Conservation (phyloP, 2,329 filamentous ascomycete genomes). For the Cercospora sp. region DNA sequence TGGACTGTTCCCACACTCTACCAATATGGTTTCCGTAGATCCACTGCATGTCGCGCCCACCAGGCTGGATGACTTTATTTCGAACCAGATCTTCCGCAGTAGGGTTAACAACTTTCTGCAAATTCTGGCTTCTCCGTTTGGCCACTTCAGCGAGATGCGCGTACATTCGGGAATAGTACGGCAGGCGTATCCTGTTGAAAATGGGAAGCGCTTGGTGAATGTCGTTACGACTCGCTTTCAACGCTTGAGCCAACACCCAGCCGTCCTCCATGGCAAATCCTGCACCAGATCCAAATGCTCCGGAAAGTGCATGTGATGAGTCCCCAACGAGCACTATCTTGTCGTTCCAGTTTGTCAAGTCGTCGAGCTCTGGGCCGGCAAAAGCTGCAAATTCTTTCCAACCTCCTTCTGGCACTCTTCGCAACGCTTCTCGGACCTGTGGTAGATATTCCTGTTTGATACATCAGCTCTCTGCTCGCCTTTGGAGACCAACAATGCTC, state of each 20-base stretch:
- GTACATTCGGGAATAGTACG: slow-evolving; percentile 47
- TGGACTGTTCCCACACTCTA: slow-evolving; percentile 20
- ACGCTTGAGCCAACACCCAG: slow-evolving; percentile 46
- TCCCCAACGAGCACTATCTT: slow-evolving; percentile 56
- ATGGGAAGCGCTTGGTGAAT: slow-evolving; percentile 38
- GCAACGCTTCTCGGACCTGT: slow-evolving; percentile 43
- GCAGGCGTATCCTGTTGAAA: slow-evolving; percentile 44
- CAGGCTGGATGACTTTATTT: slow-evolving; percentile 19
- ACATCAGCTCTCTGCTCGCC: slow-evolving; percentile 30
- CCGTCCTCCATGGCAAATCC: slow-evolving; percentile 51
- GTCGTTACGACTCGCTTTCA: slow-evolving; percentile 19
- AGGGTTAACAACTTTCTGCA: slow-evolving; percentile 34
- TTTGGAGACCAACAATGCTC: background rate
- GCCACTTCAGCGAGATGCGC: slow-evolving; percentile 32
- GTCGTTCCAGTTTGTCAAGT: slow-evolving; percentile 43
- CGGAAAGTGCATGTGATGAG: slow-evolving; percentile 50
- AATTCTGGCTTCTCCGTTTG: slow-evolving; percentile 29
- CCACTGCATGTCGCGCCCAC: slow-evolving; percentile 41
- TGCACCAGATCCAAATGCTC: slow-evolving; percentile 46
- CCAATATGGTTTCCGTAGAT: slow-evolving; percentile 48
- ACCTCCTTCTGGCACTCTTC: slow-evolving; percentile 40
- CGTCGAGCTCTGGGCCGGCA: slow-evolving; percentile 47
- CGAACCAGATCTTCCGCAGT: slow-evolving; percentile 16
- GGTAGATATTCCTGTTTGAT: slow-evolving; percentile 44
- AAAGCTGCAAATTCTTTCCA: slow-evolving; percentile 54